Percentiles rank a stretch among this genome's conserved stretches.
phyloP scores from a whole-genome alignment of 2,329 filamentous ascomycete genomes.

The Fusarium mundagurra region DNA sequence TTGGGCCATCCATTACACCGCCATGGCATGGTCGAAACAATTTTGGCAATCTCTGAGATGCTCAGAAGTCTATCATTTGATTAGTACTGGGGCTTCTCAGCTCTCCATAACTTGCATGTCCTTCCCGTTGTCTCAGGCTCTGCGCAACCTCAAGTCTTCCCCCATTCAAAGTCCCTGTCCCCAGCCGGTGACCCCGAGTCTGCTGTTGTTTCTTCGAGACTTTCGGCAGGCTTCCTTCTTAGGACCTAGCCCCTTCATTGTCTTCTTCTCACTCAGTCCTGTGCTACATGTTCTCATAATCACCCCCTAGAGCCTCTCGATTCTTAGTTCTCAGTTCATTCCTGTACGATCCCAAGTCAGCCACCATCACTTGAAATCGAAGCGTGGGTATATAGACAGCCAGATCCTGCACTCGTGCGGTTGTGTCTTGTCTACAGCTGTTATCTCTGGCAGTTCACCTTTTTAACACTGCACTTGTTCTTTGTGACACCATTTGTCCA shows the following conservation, averaged over 20 bases:
- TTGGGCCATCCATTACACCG: conserved; percentile 26
- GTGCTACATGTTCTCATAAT: conserved; percentile 40
- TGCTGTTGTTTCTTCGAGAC: conserved; percentile 38
- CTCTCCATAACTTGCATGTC: conserved; percentile 50
- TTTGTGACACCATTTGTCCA: conserved; percentile 40
- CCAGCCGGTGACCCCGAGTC: conserved; percentile 44
- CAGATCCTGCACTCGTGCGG: conserved; percentile 47
- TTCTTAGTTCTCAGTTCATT: conserved; percentile 34
- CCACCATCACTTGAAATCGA: conserved; percentile 41
- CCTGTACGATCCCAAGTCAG: conserved; percentile 45
- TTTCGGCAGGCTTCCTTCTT: conserved; percentile 39
- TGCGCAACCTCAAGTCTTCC: conserved; percentile 51
- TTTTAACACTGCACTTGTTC: conserved; percentile 31
- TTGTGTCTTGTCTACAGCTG: conserved; percentile 42
- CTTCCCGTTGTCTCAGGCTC: conserved; percentile 56
- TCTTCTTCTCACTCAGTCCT: conserved; percentile 30
- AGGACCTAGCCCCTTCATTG: conserved; percentile 28
- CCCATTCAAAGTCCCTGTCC: conserved; percentile 42
- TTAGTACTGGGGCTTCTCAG: conserved; percentile 44
- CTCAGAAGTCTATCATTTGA: conserved; percentile 27
- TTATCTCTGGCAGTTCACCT: conserved; percentile 36
- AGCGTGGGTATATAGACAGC: conserved; percentile 52
- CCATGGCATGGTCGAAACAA: conserved; percentile 21
- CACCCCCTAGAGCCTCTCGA: conserved; percentile 37
- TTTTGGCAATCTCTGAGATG: conserved; percentile 22